phyloP scores from a whole-genome alignment of 495 filamentous ascomycete genomes.

The Penicillium robsamsonii region DNA sequence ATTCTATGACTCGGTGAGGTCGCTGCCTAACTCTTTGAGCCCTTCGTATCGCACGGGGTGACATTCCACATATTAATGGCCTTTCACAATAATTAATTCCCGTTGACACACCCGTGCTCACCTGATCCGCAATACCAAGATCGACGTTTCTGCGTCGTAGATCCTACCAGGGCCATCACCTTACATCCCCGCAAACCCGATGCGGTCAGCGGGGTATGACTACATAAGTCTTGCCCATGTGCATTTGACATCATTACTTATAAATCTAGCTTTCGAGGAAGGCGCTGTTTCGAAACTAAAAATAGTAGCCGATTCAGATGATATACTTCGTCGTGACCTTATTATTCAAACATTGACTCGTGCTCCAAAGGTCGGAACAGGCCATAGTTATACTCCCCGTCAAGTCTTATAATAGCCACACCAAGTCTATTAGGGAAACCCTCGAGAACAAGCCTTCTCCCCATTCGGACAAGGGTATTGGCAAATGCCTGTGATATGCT shows the following conservation, averaged over 20 bases:
- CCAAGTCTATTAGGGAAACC: no score
- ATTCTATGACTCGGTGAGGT: background rate
- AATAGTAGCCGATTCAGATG: no score
- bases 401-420: no score
- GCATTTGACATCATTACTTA: background rate
- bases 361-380: no score
- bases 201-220: conserved; percentile 8
- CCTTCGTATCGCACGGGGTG: conserved; percentile 13
- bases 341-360: no score
- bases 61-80: background rate
- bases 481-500: no score
- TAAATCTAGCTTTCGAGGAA: no score
- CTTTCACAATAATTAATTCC: background rate
- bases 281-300: no score
- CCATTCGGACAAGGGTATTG: no score
- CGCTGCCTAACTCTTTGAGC: background rate
- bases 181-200: conserved; percentile 7
- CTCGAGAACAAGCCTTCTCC: no score
- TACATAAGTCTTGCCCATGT: background rate
- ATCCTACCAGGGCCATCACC: conserved; percentile 1
- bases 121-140: conserved; percentile 4
- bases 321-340: no score
- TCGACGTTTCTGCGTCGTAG: conserved; percentile 12
- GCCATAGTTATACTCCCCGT: no score
- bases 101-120: background rate